These are phyloP conservation scores for Sphaerulina musiva DNA, from an alignment of 2,329 filamentous ascomycete species.

Conservation along the genomic window DNA sequence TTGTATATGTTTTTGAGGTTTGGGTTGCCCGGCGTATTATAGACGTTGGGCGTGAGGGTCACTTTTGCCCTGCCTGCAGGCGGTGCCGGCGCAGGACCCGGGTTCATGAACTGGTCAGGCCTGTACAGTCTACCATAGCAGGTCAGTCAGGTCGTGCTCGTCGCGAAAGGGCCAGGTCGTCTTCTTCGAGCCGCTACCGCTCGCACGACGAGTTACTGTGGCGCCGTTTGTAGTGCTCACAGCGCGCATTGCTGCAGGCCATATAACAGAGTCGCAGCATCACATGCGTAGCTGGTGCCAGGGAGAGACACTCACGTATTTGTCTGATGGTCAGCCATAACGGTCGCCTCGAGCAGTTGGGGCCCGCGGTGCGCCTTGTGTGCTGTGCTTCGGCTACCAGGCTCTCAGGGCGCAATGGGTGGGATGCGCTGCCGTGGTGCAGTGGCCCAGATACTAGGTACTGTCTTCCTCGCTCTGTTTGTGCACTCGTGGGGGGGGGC, in stretches of 20 bases:
- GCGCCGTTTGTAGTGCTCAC: not conserved
- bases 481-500: not conserved
- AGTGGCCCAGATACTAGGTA: not conserved
- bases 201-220: not conserved
- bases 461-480: not conserved
- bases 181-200: not conserved
- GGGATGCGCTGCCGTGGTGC: conserved; percentile 3
- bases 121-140: conserved; percentile 49
- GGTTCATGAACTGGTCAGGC: conserved; percentile 81
- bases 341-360: conserved; percentile 8
- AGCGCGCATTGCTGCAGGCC: not conserved
- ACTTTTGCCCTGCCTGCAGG: conserved; percentile 72
- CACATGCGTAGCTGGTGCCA: not conserved
- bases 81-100: conserved; percentile 85
- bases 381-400: not conserved
- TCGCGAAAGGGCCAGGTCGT: conserved; percentile 1
- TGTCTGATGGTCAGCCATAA: conserved; percentile 15
- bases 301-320: conserved; percentile 12
- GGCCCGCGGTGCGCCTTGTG: conserved; percentile 10
- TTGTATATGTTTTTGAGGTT: conserved; percentile 31
- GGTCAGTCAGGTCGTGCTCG: not conserved
- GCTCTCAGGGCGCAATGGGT: not conserved
- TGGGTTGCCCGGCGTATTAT: conserved; percentile 69
- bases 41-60: conserved; percentile 66
- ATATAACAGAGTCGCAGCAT: not conserved